These are phyloP conservation scores for Clitopilus passeckerianus DNA, from an alignment of 768 basidiomycete genomes.

Conservation along the genomic window DNA sequence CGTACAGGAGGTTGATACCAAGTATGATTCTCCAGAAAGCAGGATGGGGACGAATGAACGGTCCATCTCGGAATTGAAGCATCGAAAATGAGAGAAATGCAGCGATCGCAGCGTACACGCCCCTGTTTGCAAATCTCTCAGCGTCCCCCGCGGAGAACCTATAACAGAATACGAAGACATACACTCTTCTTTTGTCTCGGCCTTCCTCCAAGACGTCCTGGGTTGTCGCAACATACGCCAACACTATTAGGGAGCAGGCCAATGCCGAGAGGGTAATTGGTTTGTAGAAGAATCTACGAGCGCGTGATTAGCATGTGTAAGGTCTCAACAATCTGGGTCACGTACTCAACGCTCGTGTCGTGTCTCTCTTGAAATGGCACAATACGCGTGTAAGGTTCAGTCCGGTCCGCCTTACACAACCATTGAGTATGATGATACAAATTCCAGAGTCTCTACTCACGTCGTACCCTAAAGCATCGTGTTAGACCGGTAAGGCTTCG, in stretches of 20 bases:
- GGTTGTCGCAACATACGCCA: conserved; percentile 81
- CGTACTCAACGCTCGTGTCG: conserved; percentile 81
- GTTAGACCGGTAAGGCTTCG: conserved; percentile 9
- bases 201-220: conserved; percentile 85
- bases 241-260: conserved; percentile 54
- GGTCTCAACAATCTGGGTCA: conserved; percentile 8
- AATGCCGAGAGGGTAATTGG: conserved; percentile 77
- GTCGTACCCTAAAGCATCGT: conserved; percentile 66
- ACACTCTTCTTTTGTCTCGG: conserved; percentile 76
- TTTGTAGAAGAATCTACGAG: conserved; percentile 78
- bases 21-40: conserved; percentile 80
- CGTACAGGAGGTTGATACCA: conserved; percentile 80
- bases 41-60: conserved; percentile 85
- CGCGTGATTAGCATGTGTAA: conserved; percentile 8
- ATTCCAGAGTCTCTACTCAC: conserved; percentile 38
- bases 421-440: neutral
- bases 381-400: conserved; percentile 80
- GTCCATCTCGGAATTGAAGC: conserved; percentile 87
- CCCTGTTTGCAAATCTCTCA: conserved; percentile 34
- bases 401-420: conserved; percentile 65
- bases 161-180: conserved; percentile 23
- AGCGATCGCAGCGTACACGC: conserved; percentile 68
- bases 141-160: neutral
- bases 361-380: conserved; percentile 78
- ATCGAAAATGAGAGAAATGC: conserved; percentile 80